A percentile compares a stretch with the other conserved stretches of the same genome.
phyloP scores from a whole-genome alignment of 306 rosid genomes.

The Sechiopsis laciniata region DNA sequence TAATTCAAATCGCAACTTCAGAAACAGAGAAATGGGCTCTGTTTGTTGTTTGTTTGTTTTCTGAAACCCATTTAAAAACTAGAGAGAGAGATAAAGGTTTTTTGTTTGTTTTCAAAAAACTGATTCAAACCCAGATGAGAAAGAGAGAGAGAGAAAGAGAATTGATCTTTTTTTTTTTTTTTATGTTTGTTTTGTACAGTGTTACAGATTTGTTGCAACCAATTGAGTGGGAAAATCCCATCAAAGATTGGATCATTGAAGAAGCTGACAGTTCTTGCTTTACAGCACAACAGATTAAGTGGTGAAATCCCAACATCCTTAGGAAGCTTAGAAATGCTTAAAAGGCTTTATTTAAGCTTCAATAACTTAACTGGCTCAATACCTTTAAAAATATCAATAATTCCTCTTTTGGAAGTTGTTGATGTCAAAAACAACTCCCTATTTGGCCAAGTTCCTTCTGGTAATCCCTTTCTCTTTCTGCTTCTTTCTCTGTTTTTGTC shows the following conservation, averaged over 20 bases:
- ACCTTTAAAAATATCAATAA: slow-evolving; percentile 46
- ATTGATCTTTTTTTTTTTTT: background rate
- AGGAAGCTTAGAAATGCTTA: slow-evolving; percentile 47
- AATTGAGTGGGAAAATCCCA: slow-evolving; percentile 67
- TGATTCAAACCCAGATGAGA: background rate
- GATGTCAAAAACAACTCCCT: slow-evolving; percentile 68
- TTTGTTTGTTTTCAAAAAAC: background rate
- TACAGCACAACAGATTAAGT: slow-evolving; percentile 58
- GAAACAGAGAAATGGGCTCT: background rate
- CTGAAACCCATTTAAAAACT: background rate
- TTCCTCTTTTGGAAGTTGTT: slow-evolving; percentile 40
- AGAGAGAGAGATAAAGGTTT: background rate
- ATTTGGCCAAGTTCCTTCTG: slow-evolving; percentile 61
- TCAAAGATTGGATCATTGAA: slow-evolving; percentile 51
- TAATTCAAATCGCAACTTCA: background rate
- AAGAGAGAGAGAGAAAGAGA: background rate
- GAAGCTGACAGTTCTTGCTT: slow-evolving; percentile 57
- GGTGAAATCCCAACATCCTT: slow-evolving; percentile 65
- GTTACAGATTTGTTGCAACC: slow-evolving; percentile 71
- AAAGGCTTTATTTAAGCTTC: slow-evolving; percentile 72
- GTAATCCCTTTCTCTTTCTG: slow-evolving; percentile 35
- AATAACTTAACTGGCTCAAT: slow-evolving; percentile 55
- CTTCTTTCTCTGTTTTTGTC: background rate
- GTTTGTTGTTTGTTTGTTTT: background rate
- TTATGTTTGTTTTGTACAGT: slow-evolving; percentile 35